Evolutionary conservation across 768 basidiomycete genomes (phyloP).

Genomic region (Boletus insuetus): DNA sequence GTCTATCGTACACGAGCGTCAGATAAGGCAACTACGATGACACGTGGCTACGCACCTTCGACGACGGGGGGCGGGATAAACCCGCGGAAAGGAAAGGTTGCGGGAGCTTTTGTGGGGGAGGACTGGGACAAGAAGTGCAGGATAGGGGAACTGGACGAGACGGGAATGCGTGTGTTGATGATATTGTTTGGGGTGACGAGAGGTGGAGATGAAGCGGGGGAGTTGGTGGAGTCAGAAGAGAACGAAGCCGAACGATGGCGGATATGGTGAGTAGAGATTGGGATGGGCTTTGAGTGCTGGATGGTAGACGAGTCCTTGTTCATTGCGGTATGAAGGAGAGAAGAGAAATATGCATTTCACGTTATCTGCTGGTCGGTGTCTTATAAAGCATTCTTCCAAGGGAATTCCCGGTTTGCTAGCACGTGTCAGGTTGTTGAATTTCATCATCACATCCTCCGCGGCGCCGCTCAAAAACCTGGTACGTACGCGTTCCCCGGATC

Average conservation of each 20-base stretch:
- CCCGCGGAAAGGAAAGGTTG: slow-evolving; percentile 60
- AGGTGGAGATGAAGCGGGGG: slow-evolving; percentile 51
- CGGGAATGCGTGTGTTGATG: slow-evolving; percentile 40
- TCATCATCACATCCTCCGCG: slow-evolving; percentile 5
- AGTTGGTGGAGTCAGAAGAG: slow-evolving; percentile 58
- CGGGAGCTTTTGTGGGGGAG: slow-evolving; percentile 51
- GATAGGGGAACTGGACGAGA: slow-evolving; percentile 68
- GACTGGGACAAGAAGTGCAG: slow-evolving; percentile 65
- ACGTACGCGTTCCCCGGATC: slow-evolving; percentile 19
- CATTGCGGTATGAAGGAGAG: slow-evolving; percentile 13
- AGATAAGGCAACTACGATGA: not conserved
- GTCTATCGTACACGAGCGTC: slow-evolving; percentile 24
- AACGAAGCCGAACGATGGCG: slow-evolving; percentile 61
- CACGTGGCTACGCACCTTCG: slow-evolving; percentile 50
- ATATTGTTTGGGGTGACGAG: slow-evolving; percentile 48
- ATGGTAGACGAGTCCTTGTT: slow-evolving; percentile 7
- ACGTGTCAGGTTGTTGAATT: slow-evolving; percentile 18
- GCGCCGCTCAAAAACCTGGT: slow-evolving; percentile 11
- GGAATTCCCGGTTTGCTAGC: slow-evolving; percentile 23
- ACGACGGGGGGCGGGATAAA: slow-evolving; percentile 51
- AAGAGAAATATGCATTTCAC: not conserved
- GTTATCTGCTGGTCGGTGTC: no score
- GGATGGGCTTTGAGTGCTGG: slow-evolving; percentile 66
- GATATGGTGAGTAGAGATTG: slow-evolving; percentile 44
- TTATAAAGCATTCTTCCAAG: no score